Evolutionary conservation across 1,284 basidiomycete species (phyloP).

Genomic region (Ustilago cynodontis): DNA sequence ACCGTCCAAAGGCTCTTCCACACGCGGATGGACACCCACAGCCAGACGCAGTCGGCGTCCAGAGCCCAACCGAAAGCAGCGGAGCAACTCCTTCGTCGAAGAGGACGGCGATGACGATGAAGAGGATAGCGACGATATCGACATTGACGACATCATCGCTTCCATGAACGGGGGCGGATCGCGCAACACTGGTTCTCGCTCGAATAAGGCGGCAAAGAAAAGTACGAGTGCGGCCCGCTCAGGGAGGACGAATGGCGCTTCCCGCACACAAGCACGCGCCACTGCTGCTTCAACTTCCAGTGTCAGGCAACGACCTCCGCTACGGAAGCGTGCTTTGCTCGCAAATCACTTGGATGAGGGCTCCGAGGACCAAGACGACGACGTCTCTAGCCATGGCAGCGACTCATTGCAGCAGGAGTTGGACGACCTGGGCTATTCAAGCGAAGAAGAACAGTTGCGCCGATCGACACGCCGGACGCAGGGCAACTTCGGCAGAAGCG

Average conservation of each 20-base stretch:
- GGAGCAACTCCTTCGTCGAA: slow-evolving; percentile 7
- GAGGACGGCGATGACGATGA: slow-evolving; percentile 22
- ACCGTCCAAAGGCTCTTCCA: background rate
- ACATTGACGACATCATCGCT: slow-evolving; percentile 36
- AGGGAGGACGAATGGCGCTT: background rate
- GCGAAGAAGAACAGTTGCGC: slow-evolving; percentile 17
- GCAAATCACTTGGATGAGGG: slow-evolving; percentile 7
- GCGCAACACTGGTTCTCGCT: slow-evolving; percentile 2
- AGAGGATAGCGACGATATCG: slow-evolving; percentile 14
- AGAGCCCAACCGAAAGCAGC: background rate
- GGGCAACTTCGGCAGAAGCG: background rate
- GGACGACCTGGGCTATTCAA: slow-evolving; percentile 25
- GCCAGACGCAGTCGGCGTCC: background rate
- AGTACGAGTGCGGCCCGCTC: background rate
- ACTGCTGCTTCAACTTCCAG: background rate
- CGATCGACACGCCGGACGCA: slow-evolving; percentile 14
- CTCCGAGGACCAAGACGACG: slow-evolving; percentile 23
- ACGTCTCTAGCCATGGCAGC: slow-evolving; percentile 1
- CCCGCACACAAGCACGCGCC: background rate
- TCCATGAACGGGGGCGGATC: slow-evolving; percentile 29
- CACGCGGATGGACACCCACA: background rate
- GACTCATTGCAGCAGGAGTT: slow-evolving; percentile 17
- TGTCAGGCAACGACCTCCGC: background rate
- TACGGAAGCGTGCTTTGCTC: slow-evolving; percentile 12
- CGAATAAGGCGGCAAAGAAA: background rate